Evolutionary conservation across 2,329 filamentous ascomycete genomes (phyloP), one percentile per base, ranked within the genome.

Genomic region (Exophiala bonariae): DNA sequence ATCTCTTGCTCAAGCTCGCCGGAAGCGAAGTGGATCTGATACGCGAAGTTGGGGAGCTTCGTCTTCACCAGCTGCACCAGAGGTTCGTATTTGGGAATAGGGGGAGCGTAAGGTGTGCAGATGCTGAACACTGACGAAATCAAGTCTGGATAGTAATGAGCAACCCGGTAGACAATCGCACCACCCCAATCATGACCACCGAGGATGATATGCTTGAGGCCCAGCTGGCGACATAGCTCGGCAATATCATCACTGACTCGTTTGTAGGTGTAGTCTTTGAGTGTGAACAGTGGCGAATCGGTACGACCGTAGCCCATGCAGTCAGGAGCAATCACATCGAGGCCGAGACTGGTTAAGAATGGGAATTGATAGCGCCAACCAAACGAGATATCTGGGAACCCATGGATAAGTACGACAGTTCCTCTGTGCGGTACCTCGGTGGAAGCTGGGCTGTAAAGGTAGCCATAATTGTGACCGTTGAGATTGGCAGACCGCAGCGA

Each of bases 121-220:
- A 96, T 73, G 57, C 80, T 81, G 72, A 96, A 92, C 51, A 96
- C 74, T 59, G 83, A 84, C 31, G 78, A 78, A 55, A 96, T 74
- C 10, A 95, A 74, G 32, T 83, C 70, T 0, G 88, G 89, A 60
- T 90, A 76, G 78, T 83, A 89, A 54, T 86, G 78, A 11, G 85
- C 82, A 47, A 86, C 71, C 44, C 89, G 82, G 76, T 88, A 95
- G 44, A 86, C 84, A 20, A 91, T 74, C 2, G 78, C 76, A 59
- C 88, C 90, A 65, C 92, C 92, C 81, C 92, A 96, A 69, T 97
- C 92, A 70, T 96, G 92, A 6, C 90, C 92, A 39, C 90, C 89
- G 11, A 96, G 78, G 47, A 96, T 84, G 61, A 96, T 85, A 38
- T 66, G 73, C 34, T 63, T 72, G 43, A 74, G 71, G 3, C 72